A percentile compares a stretch with the other conserved stretches of the same genome.
These are phyloP conservation scores for Penicillium freii DNA, from an alignment of 2,329 filamentous ascomycete species.

Conservation along the genomic window DNA sequence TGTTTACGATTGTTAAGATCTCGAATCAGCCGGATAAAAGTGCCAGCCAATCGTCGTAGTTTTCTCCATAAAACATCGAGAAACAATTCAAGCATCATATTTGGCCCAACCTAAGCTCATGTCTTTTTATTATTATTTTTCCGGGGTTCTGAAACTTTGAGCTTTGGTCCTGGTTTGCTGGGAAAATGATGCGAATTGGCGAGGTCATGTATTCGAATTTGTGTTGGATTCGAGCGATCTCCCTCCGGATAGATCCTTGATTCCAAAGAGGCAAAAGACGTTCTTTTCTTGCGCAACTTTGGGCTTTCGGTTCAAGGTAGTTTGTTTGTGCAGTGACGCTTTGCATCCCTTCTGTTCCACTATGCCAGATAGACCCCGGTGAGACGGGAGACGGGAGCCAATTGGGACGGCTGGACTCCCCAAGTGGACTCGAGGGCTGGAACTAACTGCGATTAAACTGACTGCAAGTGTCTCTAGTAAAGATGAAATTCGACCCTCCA, in stretches of 20 bases:
- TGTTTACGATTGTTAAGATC: not conserved
- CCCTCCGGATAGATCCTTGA: not conserved
- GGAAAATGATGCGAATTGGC: not conserved
- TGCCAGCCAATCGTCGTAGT: conserved; percentile 16
- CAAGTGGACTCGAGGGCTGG: not conserved
- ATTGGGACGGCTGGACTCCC: not conserved
- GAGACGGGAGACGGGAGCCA: not conserved
- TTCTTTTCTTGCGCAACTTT: not conserved
- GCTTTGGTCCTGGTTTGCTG: not conserved
- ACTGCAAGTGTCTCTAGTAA: not conserved
- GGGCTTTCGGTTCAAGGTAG: not conserved
- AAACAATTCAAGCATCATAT: not conserved
- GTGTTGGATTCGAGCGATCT: not conserved
- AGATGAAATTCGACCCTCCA: not conserved
- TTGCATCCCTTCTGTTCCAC: not conserved
- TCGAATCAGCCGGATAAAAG: conserved; percentile 8
- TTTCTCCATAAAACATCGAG: not conserved
- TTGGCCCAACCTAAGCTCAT: too few relatives aligned
- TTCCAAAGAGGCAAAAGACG: not conserved
- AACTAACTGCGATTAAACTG: not conserved
- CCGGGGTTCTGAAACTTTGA: too few relatives aligned
- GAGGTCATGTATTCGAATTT: not conserved
- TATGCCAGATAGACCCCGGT: not conserved
- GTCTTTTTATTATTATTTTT: not conserved
- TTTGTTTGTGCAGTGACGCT: not conserved